Evolutionary conservation across 2,329 filamentous ascomycete species (phyloP).

Genomic region (Penicillium rolfsii): DNA sequence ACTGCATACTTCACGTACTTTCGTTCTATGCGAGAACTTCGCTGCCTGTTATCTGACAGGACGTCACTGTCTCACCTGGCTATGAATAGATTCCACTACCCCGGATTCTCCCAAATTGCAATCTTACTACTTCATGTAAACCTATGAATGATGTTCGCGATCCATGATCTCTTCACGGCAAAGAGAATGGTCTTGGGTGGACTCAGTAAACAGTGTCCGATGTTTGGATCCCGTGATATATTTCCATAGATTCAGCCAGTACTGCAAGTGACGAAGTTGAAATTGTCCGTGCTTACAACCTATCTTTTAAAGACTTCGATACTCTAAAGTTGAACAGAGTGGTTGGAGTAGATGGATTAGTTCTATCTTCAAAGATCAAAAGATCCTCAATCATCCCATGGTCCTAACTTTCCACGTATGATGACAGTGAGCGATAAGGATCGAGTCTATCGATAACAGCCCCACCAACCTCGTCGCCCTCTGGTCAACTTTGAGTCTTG

Average conservation of each 20-base stretch:
- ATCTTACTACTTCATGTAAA: too few species aligned
- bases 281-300: too few species aligned
- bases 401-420: neutral
- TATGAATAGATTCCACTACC: slow-evolving; percentile 5
- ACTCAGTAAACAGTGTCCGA: too few species aligned
- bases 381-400: neutral
- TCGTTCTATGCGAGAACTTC: neutral
- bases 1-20: too few species aligned
- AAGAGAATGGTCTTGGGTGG: too few species aligned
- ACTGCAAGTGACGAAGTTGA: too few species aligned
- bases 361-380: neutral
- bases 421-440: neutral
- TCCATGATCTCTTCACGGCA: too few species aligned
- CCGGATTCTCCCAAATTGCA: neutral
- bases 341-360: neutral
- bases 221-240: too few species aligned
- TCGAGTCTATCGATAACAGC: slow-evolving; percentile 1
- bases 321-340: too few species aligned
- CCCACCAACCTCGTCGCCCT: neutral
- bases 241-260: too few species aligned
- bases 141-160: too few species aligned
- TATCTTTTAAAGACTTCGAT: too few species aligned
- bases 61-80: slow-evolving; percentile 2
- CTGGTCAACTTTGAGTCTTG: neutral
- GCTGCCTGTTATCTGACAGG: neutral